These are phyloP conservation scores for Scutellospora calospora DNA, from an alignment of 371 early-diverging fungal genomes.

Conservation along the genomic window DNA sequence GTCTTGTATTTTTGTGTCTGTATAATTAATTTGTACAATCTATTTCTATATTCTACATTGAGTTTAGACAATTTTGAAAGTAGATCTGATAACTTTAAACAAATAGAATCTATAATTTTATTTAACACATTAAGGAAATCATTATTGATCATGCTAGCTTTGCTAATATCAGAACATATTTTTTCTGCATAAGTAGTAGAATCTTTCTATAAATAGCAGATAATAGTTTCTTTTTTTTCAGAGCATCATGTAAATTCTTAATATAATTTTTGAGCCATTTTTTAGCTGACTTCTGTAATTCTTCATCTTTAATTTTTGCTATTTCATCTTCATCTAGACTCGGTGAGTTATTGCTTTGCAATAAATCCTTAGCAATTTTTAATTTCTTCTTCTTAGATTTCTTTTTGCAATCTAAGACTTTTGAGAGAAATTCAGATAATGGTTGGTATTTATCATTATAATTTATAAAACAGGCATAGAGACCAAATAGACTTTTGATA, in stretches of 20 bases:
- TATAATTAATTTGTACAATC: constrained; percentile 29
- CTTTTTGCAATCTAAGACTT: constrained; percentile 20
- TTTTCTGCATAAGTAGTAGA: constrained; percentile 14
- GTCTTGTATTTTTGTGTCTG: constrained; percentile 26
- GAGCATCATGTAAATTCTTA: neutral
- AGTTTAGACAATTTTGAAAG: constrained; percentile 28
- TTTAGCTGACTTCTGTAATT: neutral
- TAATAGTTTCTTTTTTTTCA: constrained; percentile 33
- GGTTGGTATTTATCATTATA: neutral
- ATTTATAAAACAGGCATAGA: too few species aligned
- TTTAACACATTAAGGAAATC: constrained; percentile 28
- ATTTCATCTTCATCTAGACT: neutral
- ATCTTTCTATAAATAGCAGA: constrained; percentile 36
- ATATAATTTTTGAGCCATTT: neutral
- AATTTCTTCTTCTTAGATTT: constrained; percentile 2
- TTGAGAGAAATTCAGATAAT: constrained; percentile 4
- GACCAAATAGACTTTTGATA: too few species aligned
- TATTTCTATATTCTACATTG: constrained; percentile 39
- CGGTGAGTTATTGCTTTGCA: neutral
- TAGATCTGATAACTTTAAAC: constrained; percentile 35
- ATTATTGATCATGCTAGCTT: constrained; percentile 25
- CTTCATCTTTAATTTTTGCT: neutral
- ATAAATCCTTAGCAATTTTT: constrained; percentile 21
- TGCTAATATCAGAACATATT: constrained; percentile 15
- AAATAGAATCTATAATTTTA: constrained; percentile 32